Percentiles rank a stretch among this genome's conserved stretches.
These are phyloP conservation scores for Plantago ovata DNA, from an alignment of 257 asterid species.

Conservation along the genomic window DNA sequence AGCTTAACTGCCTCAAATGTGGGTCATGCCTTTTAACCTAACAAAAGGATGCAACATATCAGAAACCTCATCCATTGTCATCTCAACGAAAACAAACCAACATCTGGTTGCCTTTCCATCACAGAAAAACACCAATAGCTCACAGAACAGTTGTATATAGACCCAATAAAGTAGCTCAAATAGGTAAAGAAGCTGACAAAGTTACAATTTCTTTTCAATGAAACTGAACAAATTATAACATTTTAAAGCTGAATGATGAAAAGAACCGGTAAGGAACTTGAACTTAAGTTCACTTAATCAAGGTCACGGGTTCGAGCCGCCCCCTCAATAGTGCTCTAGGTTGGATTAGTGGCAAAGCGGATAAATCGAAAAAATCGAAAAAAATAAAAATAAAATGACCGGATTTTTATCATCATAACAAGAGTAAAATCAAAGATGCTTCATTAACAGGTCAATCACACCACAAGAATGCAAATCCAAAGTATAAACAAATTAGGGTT, in stretches of 20 bases:
- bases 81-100: neutral
- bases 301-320: too few relatives aligned
- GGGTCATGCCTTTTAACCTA: conserved; percentile 63
- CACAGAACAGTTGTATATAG: conserved; percentile 7
- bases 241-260: conserved; percentile 17
- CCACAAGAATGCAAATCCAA: conserved; percentile 2
- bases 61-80: conserved; percentile 1
- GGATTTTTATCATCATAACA: neutral
- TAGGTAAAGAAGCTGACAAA: conserved; percentile 8
- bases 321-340: too few relatives aligned
- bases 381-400: neutral
- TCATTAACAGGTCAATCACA: too few relatives aligned
- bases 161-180: conserved; percentile 5
- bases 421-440: neutral
- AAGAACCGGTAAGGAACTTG: too few relatives aligned
- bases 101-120: neutral
- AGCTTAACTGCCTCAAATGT: conserved; percentile 59
- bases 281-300: too few relatives aligned
- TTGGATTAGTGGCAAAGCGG: too few relatives aligned
- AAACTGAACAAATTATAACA: neutral
- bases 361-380: too few relatives aligned
- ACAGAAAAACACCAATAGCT: conserved; percentile 10
- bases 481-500: conserved; percentile 39
- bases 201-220: neutral
- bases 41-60: conserved; percentile 4